Evolutionary conservation across 1,284 basidiomycete species (phyloP).

Genomic region (Phylloboletellus chloephorus): DNA sequence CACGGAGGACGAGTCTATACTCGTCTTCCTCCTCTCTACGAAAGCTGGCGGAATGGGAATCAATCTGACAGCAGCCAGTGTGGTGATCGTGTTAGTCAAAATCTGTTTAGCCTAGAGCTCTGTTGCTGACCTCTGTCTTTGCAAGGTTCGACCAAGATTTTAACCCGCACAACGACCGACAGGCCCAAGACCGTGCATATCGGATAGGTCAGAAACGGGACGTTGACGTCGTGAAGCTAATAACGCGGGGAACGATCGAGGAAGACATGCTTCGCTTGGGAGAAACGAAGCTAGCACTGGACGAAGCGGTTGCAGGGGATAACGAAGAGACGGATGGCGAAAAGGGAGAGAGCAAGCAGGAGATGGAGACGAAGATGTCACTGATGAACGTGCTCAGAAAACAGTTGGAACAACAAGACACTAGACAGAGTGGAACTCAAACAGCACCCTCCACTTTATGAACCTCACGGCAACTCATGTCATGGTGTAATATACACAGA

Average conservation of each 20-base stretch:
- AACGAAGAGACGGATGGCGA: constrained; percentile 48
- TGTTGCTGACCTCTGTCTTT: constrained; percentile 6
- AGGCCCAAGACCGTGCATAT: constrained; percentile 96
- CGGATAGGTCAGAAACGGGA: constrained; percentile 94
- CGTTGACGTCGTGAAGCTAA: constrained; percentile 91
- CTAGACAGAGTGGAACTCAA: constrained; percentile 8
- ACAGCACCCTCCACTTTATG: constrained; percentile 7
- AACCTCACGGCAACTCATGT: constrained; percentile 6
- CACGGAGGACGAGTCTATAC: constrained; percentile 88
- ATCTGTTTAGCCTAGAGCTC: background rate
- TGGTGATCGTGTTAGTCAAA: constrained; percentile 75
- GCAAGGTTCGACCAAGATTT: constrained; percentile 94
- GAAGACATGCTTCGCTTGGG: constrained; percentile 93
- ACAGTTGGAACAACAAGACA: constrained; percentile 45
- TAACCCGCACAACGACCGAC: constrained; percentile 89
- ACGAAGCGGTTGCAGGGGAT: constrained; percentile 87
- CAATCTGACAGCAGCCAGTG: constrained; percentile 87
- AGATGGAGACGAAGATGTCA: constrained; percentile 76
- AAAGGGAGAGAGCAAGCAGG: constrained; percentile 57
- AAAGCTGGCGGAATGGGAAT: constrained; percentile 93
- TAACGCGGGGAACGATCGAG: constrained; percentile 90
- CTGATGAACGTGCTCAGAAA: constrained; percentile 75
- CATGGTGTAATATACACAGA: constrained; percentile 23
- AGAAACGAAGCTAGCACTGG: constrained; percentile 84
- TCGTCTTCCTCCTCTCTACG: constrained; percentile 91